phyloP scores from a whole-genome alignment of 768 basidiomycete species.

The Xerocomus spinulosus region DNA sequence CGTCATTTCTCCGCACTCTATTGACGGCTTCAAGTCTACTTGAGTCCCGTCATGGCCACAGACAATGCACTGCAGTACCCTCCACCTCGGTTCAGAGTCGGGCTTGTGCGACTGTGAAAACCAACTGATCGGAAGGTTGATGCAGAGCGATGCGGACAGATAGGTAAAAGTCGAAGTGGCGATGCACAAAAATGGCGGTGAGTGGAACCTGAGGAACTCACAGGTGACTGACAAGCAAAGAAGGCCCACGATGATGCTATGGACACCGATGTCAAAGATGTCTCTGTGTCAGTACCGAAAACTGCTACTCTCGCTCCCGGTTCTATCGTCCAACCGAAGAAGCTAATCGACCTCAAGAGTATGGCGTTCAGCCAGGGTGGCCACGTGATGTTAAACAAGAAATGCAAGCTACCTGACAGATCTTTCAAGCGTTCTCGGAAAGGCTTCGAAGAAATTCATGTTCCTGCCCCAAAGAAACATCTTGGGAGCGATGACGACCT shows the following conservation, averaged over 20 bases:
- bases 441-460: conserved; percentile 97
- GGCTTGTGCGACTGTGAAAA: conserved; percentile 92
- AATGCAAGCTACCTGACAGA: conserved; percentile 94
- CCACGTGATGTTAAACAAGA: conserved; percentile 98
- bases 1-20: conserved; percentile 79
- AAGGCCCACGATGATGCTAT: conserved; percentile 53
- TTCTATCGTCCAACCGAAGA: conserved; percentile 80
- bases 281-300: conserved; percentile 52
- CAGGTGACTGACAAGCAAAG: conserved; percentile 72
- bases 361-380: conserved; percentile 98
- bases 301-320: conserved; percentile 87
- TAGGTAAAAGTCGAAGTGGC: conserved; percentile 92
- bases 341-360: conserved; percentile 81
- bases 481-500: conserved; percentile 57
- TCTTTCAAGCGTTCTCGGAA: conserved; percentile 96
- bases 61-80: conserved; percentile 87
- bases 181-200: conserved; percentile 95
- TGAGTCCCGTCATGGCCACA: conserved; percentile 91
- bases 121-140: conserved; percentile 92
- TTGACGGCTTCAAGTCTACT: conserved; percentile 94
- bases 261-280: conserved; percentile 67
- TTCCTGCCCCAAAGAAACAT: conserved; percentile 86
- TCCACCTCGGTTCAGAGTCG: conserved; percentile 79
- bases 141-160: conserved; percentile 83
- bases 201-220: conserved; percentile 88